Base-by-base conservation (phyloP, 495 filamentous ascomycete species). In the Gamarada debralockiae region DNA sequence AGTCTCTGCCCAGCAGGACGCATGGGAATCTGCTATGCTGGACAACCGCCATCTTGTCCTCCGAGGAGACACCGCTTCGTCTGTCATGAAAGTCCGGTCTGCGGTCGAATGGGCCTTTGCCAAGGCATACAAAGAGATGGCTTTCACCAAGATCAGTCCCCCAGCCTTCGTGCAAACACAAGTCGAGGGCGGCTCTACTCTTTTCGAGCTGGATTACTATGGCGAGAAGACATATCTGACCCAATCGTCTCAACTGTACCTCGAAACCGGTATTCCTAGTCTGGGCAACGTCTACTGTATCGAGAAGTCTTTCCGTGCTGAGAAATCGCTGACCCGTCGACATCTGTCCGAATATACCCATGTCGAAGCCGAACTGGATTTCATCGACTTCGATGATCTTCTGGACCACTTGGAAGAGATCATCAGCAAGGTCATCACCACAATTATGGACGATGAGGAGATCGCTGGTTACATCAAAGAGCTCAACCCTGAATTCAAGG, bases 121-220 rank as follows among this genome's bases (percentile, higher is more conserved):
- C 59, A 78, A 83, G 64, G 79, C 83, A 42, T 97, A 92, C 68
- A 83, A 86, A 59, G 86, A 91, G 61, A 77, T 85, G 61, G 78
- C 82, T 44, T 78, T 95, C 65, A 75, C 78, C 43, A 92, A 97
- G 70, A 92, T 99, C 41, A 87, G 86, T 37, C 93, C 93, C 2
- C 93, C 93, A 8, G 91, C 90, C 38, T 89, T 99, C 72, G 95
- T 97, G n/a, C 93, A 99, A 70, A 97, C 93, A 6, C 92, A 97
- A 70, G 93, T 97, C 52, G 93, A 99, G 73, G 93, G 93, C 56
- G 93, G 93, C 42, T 83, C 86, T 57, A 97, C 93, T 2, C 83
- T 99, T 31, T 99, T 99, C 75, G 84, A 84, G 36, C 87, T 95
- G 60, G 81, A 89, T 66, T 99, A 97, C 78, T 99, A 97, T 71